These are phyloP conservation scores for Sanguinoderma infundibulare DNA, from an alignment of 1,284 basidiomycete genomes.

Conservation along the genomic window DNA sequence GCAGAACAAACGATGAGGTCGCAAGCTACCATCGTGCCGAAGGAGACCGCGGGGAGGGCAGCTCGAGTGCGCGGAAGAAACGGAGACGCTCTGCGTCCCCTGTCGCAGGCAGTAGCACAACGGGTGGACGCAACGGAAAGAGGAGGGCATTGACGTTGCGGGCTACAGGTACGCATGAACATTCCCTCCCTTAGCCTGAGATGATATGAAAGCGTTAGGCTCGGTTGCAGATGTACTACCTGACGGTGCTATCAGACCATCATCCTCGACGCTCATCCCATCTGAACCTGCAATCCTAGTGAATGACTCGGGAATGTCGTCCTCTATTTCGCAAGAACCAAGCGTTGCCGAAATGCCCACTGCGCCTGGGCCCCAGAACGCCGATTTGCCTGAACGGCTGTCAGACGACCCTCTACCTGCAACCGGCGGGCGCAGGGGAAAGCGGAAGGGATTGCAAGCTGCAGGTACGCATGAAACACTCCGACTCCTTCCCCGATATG, in stretches of 20 bases:
- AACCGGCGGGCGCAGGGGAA: neutral
- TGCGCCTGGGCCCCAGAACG: neutral
- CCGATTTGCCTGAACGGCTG: neutral
- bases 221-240: neutral
- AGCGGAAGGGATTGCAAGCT: neutral
- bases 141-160: neutral
- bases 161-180: neutral
- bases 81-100: neutral
- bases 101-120: neutral
- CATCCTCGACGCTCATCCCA: neutral
- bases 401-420: conserved; percentile 3
- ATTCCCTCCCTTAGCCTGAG: neutral
- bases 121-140: neutral
- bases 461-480: neutral
- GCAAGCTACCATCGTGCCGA: no score
- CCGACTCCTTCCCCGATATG: neutral
- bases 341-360: neutral
- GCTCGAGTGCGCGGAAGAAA: neutral
- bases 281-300: neutral
- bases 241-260: neutral
- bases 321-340: neutral
- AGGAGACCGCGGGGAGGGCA: neutral
- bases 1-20: neutral
- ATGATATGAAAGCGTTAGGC: neutral
- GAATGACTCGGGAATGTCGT: neutral